Evolutionary conservation across 2,329 filamentous ascomycete species (phyloP).

Genomic region (Apiospora rasikravindrae): DNA sequence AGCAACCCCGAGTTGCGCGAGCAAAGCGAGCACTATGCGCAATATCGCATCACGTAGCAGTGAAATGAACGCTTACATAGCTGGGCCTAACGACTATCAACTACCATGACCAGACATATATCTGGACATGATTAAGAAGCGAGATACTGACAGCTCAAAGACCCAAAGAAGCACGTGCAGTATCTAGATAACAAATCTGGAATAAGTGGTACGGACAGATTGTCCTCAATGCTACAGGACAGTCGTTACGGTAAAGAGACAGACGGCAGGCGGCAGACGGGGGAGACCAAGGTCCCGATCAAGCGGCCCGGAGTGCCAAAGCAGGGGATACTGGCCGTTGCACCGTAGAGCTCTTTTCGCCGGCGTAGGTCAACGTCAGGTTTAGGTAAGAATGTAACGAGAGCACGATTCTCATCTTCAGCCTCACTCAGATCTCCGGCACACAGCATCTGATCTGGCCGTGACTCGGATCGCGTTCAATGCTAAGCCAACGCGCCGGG

Average conservation of each 20-base stretch:
- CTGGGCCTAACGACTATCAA: neutral
- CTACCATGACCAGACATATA: neutral
- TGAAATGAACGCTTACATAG: neutral
- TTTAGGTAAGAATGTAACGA: conserved; percentile 13
- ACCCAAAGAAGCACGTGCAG: neutral
- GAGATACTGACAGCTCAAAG: neutral
- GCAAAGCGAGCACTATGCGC: neutral
- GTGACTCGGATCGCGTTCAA: neutral
- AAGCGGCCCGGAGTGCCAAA: conserved; percentile 5
- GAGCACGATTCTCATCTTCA: conserved; percentile 4
- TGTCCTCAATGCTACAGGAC: neutral
- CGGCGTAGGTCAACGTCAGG: neutral
- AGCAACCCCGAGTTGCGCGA: neutral
- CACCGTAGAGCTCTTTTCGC: neutral
- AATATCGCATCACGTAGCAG: neutral
- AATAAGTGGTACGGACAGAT: neutral
- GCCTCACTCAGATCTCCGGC: neutral
- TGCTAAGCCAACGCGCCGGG: neutral
- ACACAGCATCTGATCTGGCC: neutral
- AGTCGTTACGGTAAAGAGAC: neutral
- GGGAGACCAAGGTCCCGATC: neutral
- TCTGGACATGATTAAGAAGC: neutral
- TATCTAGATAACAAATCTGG: neutral
- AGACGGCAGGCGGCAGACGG: neutral
- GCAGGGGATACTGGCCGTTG: neutral